A percentile compares a stretch with the other conserved stretches of the same genome.
Evolutionary conservation across 495 filamentous ascomycete species (phyloP).

Genomic region (Penicillium longicatenatum): DNA sequence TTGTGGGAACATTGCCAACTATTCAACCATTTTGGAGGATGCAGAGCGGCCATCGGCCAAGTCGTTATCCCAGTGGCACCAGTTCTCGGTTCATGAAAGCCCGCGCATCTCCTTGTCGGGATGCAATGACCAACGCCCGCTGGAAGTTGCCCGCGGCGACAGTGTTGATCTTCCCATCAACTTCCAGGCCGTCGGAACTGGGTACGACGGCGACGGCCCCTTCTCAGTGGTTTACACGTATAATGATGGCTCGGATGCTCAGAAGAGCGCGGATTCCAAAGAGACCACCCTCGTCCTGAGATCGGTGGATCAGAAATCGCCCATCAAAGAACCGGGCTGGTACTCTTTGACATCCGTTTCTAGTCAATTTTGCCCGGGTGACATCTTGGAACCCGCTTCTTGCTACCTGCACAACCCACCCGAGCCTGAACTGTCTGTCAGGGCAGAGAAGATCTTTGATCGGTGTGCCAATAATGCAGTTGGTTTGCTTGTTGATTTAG

Average conservation of each 20-base stretch:
- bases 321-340: slow-evolving; percentile 75
- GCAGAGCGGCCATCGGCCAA: slow-evolving; percentile 61
- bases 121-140: slow-evolving; percentile 75
- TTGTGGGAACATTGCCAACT: slow-evolving; percentile 83
- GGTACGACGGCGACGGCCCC: slow-evolving; percentile 45
- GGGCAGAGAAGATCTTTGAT: slow-evolving; percentile 79
- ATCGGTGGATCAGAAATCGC: slow-evolving; percentile 36
- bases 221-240: slow-evolving; percentile 57
- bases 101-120: slow-evolving; percentile 69
- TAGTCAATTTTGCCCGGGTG: slow-evolving; percentile 79
- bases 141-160: slow-evolving; percentile 77
- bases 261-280: slow-evolving; percentile 60
- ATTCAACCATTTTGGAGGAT: slow-evolving; percentile 56
- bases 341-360: slow-evolving; percentile 79
- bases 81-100: slow-evolving; percentile 86
- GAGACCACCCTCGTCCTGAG: slow-evolving; percentile 48
- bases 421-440: slow-evolving; percentile 74
- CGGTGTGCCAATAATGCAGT: slow-evolving; percentile 94
- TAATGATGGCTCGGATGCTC: slow-evolving; percentile 54
- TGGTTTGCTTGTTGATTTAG: slow-evolving; percentile 81
- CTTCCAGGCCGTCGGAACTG: slow-evolving; percentile 62
- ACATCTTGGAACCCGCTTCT: slow-evolving; percentile 87
- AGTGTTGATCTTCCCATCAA: slow-evolving; percentile 68
- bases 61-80: slow-evolving; percentile 67
- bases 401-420: slow-evolving; percentile 89